These are phyloP conservation scores for Venturia nashicola DNA, from an alignment of 2,329 filamentous ascomycete species.

Conservation along the genomic window DNA sequence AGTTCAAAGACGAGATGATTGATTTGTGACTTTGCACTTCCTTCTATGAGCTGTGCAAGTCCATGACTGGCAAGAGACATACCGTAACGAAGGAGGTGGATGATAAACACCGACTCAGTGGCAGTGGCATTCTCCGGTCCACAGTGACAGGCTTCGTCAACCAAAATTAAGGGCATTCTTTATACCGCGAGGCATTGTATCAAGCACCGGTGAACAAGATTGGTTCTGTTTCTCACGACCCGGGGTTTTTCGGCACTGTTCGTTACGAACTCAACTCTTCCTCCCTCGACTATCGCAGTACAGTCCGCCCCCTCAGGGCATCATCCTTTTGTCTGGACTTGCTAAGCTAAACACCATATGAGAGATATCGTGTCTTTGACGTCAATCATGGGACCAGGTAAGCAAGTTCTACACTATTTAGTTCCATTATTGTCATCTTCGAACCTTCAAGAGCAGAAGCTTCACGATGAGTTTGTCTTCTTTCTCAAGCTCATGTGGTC, in stretches of 20 bases:
- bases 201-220: too few relatives aligned
- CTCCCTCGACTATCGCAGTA: neutral
- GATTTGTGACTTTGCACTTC: neutral
- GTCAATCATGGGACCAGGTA: neutral
- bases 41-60: neutral
- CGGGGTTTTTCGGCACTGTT: too few relatives aligned
- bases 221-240: too few relatives aligned
- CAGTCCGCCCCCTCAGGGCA: too few relatives aligned
- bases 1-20: constrained; percentile 3
- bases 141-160: too few relatives aligned
- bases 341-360: neutral
- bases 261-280: neutral
- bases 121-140: neutral
- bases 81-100: neutral
- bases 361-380: neutral
- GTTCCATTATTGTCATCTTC: neutral
- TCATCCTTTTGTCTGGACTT: neutral
- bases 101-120: neutral
- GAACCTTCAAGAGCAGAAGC: too few relatives aligned
- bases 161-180: neutral
- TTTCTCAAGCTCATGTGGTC: neutral
- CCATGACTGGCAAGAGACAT: constrained; percentile 1
- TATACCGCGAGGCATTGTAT: neutral
- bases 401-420: neutral
- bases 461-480: neutral